phyloP scores from a whole-genome alignment of 805 yeast species.

The Hanseniaspora nectarophila region DNA sequence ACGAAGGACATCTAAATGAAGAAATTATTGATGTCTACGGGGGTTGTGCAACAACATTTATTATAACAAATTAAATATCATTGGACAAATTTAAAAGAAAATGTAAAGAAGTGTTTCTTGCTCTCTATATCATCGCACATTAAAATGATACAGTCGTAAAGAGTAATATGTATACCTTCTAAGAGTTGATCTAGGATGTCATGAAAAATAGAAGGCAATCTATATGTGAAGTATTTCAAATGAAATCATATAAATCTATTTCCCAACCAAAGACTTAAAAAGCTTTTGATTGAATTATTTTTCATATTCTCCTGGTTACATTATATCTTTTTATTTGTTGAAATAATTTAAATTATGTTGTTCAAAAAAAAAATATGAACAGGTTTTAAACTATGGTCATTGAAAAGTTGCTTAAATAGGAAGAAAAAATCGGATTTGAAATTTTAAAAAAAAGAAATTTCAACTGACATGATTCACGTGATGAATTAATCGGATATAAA shows the following conservation, averaged over 20 bases:
- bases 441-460: background rate
- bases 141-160: conserved; percentile 34
- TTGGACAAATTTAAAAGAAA: conserved; percentile 11
- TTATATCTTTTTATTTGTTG: too few relatives aligned
- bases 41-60: conserved; percentile 65
- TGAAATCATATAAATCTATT: background rate
- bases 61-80: conserved; percentile 19
- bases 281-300: background rate
- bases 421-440: background rate
- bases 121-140: conserved; percentile 17
- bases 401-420: background rate
- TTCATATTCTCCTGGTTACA: background rate
- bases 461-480: background rate
- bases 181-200: conserved; percentile 31
- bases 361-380: background rate
- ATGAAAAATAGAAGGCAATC: conserved; percentile 15
- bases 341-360: too few relatives aligned
- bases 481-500: background rate
- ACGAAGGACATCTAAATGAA: conserved; percentile 25
- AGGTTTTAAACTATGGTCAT: too few relatives aligned
- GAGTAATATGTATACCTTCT: conserved; percentile 74
- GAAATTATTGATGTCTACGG: conserved; percentile 33
- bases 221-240: background rate
- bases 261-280: background rate
- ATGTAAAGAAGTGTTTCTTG: conserved; percentile 48